Base-by-base conservation (phyloP, 805 yeast genomes). In the Priceomyces castillae region DNA sequence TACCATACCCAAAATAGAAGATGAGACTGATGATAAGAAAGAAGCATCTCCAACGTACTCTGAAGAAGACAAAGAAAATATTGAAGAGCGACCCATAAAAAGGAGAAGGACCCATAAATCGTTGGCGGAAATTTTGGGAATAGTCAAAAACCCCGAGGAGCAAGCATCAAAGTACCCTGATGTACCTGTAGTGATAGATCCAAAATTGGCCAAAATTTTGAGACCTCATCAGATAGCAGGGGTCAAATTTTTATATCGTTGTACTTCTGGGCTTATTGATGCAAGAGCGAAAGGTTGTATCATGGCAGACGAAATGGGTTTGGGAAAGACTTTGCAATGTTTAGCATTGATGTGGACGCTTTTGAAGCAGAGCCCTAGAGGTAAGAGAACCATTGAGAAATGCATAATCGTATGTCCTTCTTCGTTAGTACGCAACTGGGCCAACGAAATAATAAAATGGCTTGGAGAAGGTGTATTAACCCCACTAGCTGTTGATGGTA, bases 181-280 rank as follows among this genome's bases (percentile, higher is more conserved):
- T 57, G 97, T 94, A 7, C 96, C 99, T 0, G 98, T 94, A 6
- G 97, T 94, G 0, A 86, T 94, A 37, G 99, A 94, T 61, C 99
- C 99, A 0, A 77, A 76, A 46, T 69, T 94, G 26, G 80, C 94
- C 17, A 86, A 86, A 57, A 82, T 88, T 34, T 70, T 94, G 37
- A 78, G 99, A 51, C 99, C 99, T 0, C 99, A 94, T 71, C 99
- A 94, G 62, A 82, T 94, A 3, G 95, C 92, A 39, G 99, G 99
- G 49, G 97, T 92, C 34, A 80, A 87, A 61, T 94, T 94, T 59
- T 67, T 94, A 45, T 94, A 90, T 57, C 69, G 90, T 43, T 92
- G 99, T 64, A 89, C 95, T 0, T 77, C 97, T 1, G 99, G 99
- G 0, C 65, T 90, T 26, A 77, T 84, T 20, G 89, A 85, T 59